Evolutionary conservation across 2,329 filamentous ascomycete genomes (phyloP), one percentile per base, ranked within the genome.

Genomic region (Calonectria pseudoturangicola): DNA sequence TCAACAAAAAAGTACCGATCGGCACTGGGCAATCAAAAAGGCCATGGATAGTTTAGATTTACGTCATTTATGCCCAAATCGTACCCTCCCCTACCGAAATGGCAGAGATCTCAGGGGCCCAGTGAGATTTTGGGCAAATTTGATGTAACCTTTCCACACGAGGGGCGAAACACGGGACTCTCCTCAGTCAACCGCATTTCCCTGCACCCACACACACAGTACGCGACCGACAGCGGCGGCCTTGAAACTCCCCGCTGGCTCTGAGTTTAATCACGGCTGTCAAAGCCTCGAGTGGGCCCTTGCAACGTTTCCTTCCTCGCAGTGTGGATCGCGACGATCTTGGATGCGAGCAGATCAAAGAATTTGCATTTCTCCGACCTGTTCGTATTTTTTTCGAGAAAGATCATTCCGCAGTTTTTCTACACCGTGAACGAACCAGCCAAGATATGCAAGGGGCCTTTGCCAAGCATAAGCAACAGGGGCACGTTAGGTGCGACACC

Each of bases 291-390:
- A 2, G 54, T 41, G 54, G 54, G 54, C 36, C 54, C 54, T 60
- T 60, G 54, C 54, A 60, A 60, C 54, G 54, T 60, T 60, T 39
- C 54, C n/a, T 60, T 60, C n/a, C 21, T 30, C 25, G 54, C 54
- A 41, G 54, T 36, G 54, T 39, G 12, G 30, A 58, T 58, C 30
- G 33, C 36, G 33, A 41, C 54, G 36, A 60, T 60, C 36, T 21
- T 21, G 33, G n/a, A 39, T 21, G 12, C 5, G 41, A 16, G 54
- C 54, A 48, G n/a, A n/a, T 21, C 45, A 21, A 48, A 5, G n/a
- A 48, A 13, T 48, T 36, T 48, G 8, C 45, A 21, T 25, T 48
- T 48, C n/a, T 25, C 45, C 45, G n/a, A 48, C n/a, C 45, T 21
- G n/a, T 48, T 25, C 16, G 41, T 10, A 36, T 10, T 36, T 36